Percentiles rank a stretch among this genome's conserved stretches.
Evolutionary conservation across 176 grass and related monocot species (phyloP).

Genomic region (Aegilops umbellulata): DNA sequence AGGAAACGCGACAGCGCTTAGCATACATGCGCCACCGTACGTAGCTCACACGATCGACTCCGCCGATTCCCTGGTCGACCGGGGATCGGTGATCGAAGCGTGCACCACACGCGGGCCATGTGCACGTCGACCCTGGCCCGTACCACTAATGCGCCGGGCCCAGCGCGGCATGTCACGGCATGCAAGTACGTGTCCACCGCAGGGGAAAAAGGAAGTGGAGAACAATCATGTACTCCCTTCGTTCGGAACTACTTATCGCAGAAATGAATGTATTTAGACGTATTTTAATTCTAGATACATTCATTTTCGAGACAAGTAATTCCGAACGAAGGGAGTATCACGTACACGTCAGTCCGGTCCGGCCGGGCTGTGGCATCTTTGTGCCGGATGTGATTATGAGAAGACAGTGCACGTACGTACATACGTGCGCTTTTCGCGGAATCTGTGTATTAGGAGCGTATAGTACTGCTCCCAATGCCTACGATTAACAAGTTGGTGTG

Average conservation of each 20-base stretch:
- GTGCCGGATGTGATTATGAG: background rate
- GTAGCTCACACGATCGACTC: background rate
- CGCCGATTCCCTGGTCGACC: background rate
- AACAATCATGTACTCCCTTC: conserved; percentile 29
- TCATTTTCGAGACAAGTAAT: too few relatives aligned
- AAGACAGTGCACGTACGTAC: background rate
- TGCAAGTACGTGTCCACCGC: background rate
- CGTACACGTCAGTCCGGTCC: background rate
- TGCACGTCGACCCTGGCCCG: background rate
- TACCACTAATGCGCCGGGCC: conserved; percentile 29
- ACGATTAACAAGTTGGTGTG: background rate
- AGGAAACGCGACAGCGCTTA: conserved; percentile 40
- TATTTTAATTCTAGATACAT: too few relatives aligned
- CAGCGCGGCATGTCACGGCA: conserved; percentile 32
- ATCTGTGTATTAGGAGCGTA: too few relatives aligned
- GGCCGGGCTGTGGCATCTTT: background rate
- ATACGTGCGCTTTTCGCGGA: background rate
- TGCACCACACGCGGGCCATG: conserved; percentile 39
- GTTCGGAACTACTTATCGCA: too few relatives aligned
- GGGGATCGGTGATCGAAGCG: background rate
- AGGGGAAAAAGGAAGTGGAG: background rate
- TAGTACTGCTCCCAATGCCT: background rate
- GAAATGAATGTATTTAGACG: too few relatives aligned
- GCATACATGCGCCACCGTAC: background rate
- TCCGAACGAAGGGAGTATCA: too few relatives aligned